Percentiles rank a stretch among this genome's conserved stretches.
Evolutionary conservation across 1,139 yeast genomes (phyloP).

Genomic region (Blastobotrys proliferans): DNA sequence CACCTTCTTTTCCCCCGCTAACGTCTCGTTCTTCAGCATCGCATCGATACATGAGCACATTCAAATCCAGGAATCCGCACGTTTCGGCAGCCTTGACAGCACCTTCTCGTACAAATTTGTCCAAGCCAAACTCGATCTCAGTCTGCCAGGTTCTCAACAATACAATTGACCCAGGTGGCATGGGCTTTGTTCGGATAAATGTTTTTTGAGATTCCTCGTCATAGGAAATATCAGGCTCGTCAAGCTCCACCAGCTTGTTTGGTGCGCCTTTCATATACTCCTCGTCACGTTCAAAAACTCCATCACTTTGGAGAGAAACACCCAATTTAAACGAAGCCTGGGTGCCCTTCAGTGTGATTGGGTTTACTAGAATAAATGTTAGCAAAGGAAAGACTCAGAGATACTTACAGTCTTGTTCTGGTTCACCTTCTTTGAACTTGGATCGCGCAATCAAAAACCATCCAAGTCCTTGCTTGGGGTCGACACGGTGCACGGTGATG

Average conservation of each 20-base stretch:
- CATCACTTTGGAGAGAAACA: conserved; percentile 50
- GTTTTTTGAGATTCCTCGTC: conserved; percentile 41
- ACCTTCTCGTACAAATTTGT: conserved; percentile 62
- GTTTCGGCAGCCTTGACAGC: conserved; percentile 67
- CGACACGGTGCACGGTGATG: conserved; percentile 83
- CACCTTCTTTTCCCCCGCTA: conserved; percentile 66
- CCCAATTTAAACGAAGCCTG: conserved; percentile 58
- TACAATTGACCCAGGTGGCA: conserved; percentile 90
- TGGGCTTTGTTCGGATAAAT: conserved; percentile 53
- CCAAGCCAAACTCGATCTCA: conserved; percentile 58
- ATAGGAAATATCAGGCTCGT: conserved; percentile 46
- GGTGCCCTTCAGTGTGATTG: conserved; percentile 63
- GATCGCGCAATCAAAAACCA: conserved; percentile 86
- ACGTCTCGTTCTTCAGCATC: conserved; percentile 87
- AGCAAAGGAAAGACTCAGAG: too few relatives aligned
- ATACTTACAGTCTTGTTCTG: conserved; percentile 31
- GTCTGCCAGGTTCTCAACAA: conserved; percentile 62
- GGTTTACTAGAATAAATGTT: conserved; percentile 50
- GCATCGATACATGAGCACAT: conserved; percentile 69
- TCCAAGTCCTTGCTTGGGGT: conserved; percentile 81
- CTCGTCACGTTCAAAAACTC: conserved; percentile 45
- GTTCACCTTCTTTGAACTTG: conserved; percentile 49
- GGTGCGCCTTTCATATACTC: conserved; percentile 50
- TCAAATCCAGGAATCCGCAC: conserved; percentile 64
- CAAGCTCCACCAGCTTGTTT: conserved; percentile 52